Evolutionary conservation across 2,329 filamentous ascomycete species (phyloP), one percentile per base, ranked within the genome.

Genomic region (Pseudocercospora ulei): DNA sequence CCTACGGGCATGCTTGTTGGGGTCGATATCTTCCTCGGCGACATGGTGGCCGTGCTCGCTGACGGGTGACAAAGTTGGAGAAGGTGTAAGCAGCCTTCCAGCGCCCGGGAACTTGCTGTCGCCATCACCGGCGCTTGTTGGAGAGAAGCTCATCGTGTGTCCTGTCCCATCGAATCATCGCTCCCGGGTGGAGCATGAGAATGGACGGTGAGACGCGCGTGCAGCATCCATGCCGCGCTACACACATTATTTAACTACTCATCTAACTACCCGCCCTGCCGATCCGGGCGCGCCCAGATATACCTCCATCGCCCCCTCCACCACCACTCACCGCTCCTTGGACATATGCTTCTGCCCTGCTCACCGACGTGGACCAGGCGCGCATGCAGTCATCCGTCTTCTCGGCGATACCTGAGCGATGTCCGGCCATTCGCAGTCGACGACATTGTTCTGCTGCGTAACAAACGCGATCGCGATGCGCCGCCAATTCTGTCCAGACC

Each of bases 361-460:
- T 33, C 17, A 11, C 14, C 17, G 2, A n/a, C 16, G 18, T 19
- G 29, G 2, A n/a, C 16, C 19, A 26, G 24, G 24, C 18, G 18
- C 22, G 29, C 18, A 22, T 22, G 28, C 35, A 19, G 17, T 7
- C 24, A n/a, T 19, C 31, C 34, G 34, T 12, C 17, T 7, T 30
- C 31, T 12, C 34, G 30, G 30, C 44, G 47, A 22, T 40, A 14
- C 14, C 22, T 44, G 29, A 43, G 38, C 24, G 41, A 50, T 23
- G 26, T 29, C 13, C 43, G 44, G 6, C 37, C 51, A 26, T 58
- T 58, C 30, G 37, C 33, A n/a, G 45, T 37, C 7, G 51, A 49
- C 35, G 56, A 59, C 33, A 41, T 48, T 20, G 65, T 67, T 19
- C 52, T 70, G 12, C 56, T 70, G 18, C 63, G 63, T 29, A 56